These are phyloP conservation scores for Collybia mongolica DNA, from an alignment of 768 basidiomycete genomes.

Conservation along the genomic window DNA sequence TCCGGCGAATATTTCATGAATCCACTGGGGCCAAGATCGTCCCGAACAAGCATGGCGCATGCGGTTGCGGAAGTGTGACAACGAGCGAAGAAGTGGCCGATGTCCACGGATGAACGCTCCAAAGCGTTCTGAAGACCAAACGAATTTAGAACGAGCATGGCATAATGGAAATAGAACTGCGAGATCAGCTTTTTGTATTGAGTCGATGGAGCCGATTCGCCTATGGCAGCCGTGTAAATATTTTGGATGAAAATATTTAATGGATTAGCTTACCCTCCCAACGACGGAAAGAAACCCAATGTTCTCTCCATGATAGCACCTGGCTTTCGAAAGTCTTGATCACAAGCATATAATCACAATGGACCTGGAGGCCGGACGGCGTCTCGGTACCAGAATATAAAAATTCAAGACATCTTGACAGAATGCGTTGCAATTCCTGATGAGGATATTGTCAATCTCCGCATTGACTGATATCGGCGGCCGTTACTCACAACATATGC, in stretches of 20 bases:
- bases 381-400: slow-evolving; percentile 82
- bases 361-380: slow-evolving; percentile 77
- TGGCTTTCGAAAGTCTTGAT: slow-evolving; percentile 86
- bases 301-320: slow-evolving; percentile 55
- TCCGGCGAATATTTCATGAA: slow-evolving; percentile 85
- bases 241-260: neutral
- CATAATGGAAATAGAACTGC: slow-evolving; percentile 83
- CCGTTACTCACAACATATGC: slow-evolving; percentile 67
- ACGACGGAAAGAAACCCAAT: slow-evolving; percentile 43
- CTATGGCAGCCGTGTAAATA: slow-evolving; percentile 17
- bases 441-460: neutral
- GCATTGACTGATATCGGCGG: too few relatives aligned
- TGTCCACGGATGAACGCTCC: slow-evolving; percentile 69
- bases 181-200: slow-evolving; percentile 54
- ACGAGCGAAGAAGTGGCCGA: slow-evolving; percentile 82
- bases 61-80: slow-evolving; percentile 71
- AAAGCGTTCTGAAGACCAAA: slow-evolving; percentile 97
- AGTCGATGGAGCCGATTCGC: slow-evolving; percentile 16
- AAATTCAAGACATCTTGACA: slow-evolving; percentile 86
- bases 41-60: slow-evolving; percentile 71
- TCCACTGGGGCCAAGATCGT: slow-evolving; percentile 75
- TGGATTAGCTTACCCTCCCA: slow-evolving; percentile 25
- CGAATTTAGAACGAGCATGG: slow-evolving; percentile 87
- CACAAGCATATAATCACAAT: slow-evolving; percentile 83
- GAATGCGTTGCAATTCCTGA: slow-evolving; percentile 85